phyloP scores from a whole-genome alignment of 78 protist species.

The Abeoforma whisleri region DNA sequence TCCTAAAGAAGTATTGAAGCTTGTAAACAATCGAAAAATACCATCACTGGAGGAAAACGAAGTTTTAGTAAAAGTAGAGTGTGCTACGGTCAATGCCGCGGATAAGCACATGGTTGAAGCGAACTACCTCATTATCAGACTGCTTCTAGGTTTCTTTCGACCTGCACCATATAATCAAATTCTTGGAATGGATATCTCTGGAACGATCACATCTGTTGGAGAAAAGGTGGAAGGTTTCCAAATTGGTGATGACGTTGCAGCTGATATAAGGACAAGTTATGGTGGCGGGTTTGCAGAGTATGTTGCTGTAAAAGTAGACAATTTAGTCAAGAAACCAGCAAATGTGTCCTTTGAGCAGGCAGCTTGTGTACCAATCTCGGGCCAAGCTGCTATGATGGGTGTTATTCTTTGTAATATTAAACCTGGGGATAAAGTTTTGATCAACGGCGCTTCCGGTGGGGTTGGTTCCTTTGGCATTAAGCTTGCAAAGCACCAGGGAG shows the following conservation, averaged over 20 bases:
- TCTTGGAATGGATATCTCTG: not conserved
- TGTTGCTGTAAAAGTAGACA: not conserved
- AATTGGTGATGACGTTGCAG: constrained; percentile 6
- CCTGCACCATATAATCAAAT: not conserved
- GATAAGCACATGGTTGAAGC: not conserved
- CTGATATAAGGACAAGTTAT: not conserved
- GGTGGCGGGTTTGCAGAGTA: constrained; percentile 6
- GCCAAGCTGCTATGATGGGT: not conserved
- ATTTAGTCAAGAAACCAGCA: not conserved
- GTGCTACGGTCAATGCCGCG: not conserved
- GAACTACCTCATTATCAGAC: not conserved
- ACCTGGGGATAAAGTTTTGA: constrained; percentile 31
- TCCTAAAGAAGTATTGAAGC: not conserved
- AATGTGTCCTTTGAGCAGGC: constrained; percentile 13
- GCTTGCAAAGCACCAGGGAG: constrained; percentile 19
- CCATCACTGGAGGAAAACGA: not conserved
- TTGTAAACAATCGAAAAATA: not conserved
- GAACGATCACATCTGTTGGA: not conserved
- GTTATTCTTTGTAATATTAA: not conserved
- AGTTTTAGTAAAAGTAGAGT: not conserved
- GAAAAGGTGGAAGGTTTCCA: not conserved
- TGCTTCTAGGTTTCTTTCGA: not conserved
- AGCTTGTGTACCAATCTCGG: not conserved
- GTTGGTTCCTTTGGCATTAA: constrained; percentile 30
- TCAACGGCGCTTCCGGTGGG: constrained; percentile 33